Percentiles rank a stretch among this genome's conserved stretches.
Evolutionary conservation across 148 eudicot species (phyloP).

Genomic region (Mesembryanthemum crystallinum): DNA sequence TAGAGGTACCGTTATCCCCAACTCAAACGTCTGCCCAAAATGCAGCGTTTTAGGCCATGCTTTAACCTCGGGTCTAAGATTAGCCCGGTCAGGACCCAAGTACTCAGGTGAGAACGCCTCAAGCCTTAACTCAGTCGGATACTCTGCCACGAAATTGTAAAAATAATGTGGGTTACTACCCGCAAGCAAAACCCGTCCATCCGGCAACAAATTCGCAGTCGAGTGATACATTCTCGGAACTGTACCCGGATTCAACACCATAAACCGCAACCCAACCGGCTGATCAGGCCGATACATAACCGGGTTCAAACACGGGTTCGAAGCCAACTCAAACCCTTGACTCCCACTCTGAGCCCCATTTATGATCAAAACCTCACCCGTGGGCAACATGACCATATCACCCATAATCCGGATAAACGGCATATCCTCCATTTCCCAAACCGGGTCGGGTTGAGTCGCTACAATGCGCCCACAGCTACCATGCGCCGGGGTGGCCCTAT

Average conservation of each 20-base stretch:
- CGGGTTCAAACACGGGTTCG: conserved; percentile 64
- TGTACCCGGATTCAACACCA: conserved; percentile 60
- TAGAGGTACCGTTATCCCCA: conserved; percentile 34
- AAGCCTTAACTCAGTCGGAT: conserved; percentile 69
- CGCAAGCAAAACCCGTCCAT: conserved; percentile 74
- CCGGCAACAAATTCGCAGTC: conserved; percentile 83
- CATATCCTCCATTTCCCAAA: conserved; percentile 91
- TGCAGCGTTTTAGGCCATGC: conserved; percentile 37
- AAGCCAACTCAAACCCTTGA: conserved; percentile 72
- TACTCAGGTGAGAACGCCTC: conserved; percentile 91
- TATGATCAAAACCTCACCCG: conserved; percentile 66
- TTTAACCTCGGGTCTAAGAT: conserved; percentile 47
- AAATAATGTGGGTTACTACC: conserved; percentile 89
- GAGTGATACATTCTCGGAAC: conserved; percentile 88
- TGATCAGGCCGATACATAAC: conserved; percentile 64
- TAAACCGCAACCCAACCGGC: conserved; percentile 70
- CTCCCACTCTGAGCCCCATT: conserved; percentile 86
- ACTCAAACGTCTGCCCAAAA: conserved; percentile 52
- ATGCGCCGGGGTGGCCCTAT: conserved; percentile 46
- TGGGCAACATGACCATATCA: conserved; percentile 89
- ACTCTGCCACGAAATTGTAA: conserved; percentile 44
- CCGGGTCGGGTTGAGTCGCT: conserved; percentile 53
- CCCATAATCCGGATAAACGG: conserved; percentile 85
- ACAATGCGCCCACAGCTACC: conserved; percentile 88
- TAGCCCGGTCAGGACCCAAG: conserved; percentile 45